These are phyloP conservation scores for Panicum virgatum DNA, from an alignment of 202 grass and related monocot genomes.

Conservation along the genomic window DNA sequence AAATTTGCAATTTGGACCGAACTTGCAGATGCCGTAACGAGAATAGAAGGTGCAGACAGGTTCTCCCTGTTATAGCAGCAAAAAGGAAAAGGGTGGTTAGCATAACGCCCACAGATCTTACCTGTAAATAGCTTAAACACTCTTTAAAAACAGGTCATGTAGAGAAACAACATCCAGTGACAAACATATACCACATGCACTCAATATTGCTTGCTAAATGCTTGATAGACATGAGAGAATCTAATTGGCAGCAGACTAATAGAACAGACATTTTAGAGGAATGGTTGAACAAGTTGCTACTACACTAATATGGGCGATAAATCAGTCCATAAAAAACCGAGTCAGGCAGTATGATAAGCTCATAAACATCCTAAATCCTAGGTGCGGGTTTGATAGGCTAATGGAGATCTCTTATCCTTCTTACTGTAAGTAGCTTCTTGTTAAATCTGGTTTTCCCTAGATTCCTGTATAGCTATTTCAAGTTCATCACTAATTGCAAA, in stretches of 20 bases:
- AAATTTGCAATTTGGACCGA: constrained; percentile 91
- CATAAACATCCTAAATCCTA: constrained; percentile 5
- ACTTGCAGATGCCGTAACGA: constrained; percentile 89
- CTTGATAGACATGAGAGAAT: neutral
- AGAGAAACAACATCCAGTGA: neutral
- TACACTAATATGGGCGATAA: neutral
- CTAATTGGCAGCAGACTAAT: neutral
- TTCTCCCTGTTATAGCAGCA: constrained; percentile 63
- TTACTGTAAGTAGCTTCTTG: neutral
- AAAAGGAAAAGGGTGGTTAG: constrained; percentile 7
- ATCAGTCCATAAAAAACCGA: neutral
- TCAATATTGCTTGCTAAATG: neutral
- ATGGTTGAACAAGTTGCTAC: neutral
- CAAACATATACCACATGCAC: neutral
- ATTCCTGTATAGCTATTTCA: neutral
- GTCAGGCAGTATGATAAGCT: neutral
- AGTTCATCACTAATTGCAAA: neutral
- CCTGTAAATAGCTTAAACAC: neutral
- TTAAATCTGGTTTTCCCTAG: neutral
- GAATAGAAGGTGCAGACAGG: constrained; percentile 73
- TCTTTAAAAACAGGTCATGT: neutral
- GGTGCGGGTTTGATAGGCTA: neutral
- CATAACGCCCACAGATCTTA: neutral
- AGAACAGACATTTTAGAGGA: neutral
- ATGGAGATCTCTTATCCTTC: neutral